Evolutionary conservation across 306 rosid genomes (phyloP), one percentile per base, ranked within the genome.

Genomic region (Urtica urens): DNA sequence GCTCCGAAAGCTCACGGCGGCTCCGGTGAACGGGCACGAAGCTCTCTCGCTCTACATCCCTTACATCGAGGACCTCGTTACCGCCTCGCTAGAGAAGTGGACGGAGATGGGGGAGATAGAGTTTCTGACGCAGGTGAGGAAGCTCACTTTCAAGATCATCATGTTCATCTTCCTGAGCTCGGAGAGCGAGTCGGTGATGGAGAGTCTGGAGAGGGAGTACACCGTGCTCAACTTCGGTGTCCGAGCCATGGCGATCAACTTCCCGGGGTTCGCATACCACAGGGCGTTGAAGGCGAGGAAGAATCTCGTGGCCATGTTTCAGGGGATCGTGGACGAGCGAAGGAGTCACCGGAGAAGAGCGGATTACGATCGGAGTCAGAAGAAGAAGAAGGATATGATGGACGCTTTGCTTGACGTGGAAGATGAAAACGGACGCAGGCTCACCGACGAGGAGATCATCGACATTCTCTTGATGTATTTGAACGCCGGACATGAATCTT

Each of bases 401-500:
- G 97, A 88, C 52, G 65, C 84, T 61, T 60, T 88, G 39, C 53
- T 88, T 12, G 93, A 81, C 57, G 86, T 45, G 30, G 84, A 74
- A 57, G 97, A 88, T 53, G 95, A 81, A 19, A 69, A 71, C 59
- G 90, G 97, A 16, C 68, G 78, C 53, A 84, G 65, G 35, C 49
- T 88, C 51, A 24, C 45, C 1, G 82, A 88, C 50, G 90, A 74
- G 14, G 82, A 74, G 16, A 74, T 88, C 25, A 84, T 88, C 38
- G 95, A 88, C 60, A 45, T 84, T 29, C 59, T 88, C 72, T 11
- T 88, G 25, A 88, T 88, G 97, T 88, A 88, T 68, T 64, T 88
- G 69, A 88, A 88, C 42, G 97, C 95, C 0, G 97, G 97, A 26
- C 97, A 88, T 58, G 97, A 88, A 34, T 88, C 97, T 62, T 88